Evolutionary conservation across 495 filamentous ascomycete genomes (phyloP).

Genomic region (Penicillium canariense): DNA sequence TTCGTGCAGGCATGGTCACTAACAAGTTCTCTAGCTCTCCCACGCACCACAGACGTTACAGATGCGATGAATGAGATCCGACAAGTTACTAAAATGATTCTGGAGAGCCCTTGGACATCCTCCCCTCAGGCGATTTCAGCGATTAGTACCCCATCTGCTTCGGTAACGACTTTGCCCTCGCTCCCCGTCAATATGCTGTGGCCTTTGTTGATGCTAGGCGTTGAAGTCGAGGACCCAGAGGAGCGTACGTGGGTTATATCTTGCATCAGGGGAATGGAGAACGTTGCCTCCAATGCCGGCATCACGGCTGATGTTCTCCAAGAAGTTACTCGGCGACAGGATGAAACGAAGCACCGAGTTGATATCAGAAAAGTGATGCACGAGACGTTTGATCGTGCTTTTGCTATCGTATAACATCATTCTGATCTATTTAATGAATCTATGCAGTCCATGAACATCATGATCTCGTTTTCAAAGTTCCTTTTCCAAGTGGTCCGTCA

Average conservation of each 20-base stretch:
- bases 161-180: conserved; percentile 16
- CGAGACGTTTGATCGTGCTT: conserved; percentile 29
- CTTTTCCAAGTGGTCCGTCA: not conserved
- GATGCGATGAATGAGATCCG: conserved; percentile 35
- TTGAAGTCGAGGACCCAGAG: conserved; percentile 37
- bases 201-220: conserved; percentile 44
- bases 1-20: not conserved
- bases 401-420: conserved; percentile 36
- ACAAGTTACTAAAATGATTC: conserved; percentile 29
- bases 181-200: conserved; percentile 44
- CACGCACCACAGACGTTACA: conserved; percentile 32
- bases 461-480: conserved; percentile 1
- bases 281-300: conserved; percentile 37
- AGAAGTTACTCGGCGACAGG: conserved; percentile 41
- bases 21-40: conserved; percentile 15
- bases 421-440: conserved; percentile 2
- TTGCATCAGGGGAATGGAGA: conserved; percentile 37
- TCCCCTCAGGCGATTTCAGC: not conserved
- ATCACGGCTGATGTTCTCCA: conserved; percentile 41
- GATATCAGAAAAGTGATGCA: conserved; percentile 40
- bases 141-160: not conserved
- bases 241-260: conserved; percentile 37
- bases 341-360: conserved; percentile 34
- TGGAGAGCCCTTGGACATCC: conserved; percentile 8
- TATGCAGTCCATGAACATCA: conserved; percentile 11